Base-by-base conservation (phyloP, 2,329 filamentous ascomycete genomes). In the Corniculantispora saksenae region DNA sequence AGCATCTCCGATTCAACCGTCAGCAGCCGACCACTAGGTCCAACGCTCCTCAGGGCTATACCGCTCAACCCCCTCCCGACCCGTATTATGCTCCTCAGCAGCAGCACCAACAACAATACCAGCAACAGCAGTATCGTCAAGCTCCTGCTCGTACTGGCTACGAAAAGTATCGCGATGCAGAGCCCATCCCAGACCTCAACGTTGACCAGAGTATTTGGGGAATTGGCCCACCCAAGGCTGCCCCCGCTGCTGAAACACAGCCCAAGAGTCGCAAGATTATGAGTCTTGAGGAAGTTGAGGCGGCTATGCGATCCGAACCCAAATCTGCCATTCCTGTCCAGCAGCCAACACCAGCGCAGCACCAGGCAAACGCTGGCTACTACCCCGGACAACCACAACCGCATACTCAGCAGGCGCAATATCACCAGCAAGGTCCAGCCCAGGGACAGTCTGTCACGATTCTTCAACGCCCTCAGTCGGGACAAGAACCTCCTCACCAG, bases 211-310 rank as follows among this genome's bases (percentile, higher is more conserved):
- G 91, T 64, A 90, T 98, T 65, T 99, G 95, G 95, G 93, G 93
- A 4, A 88, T 91, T 66, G 87, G 87, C 19, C 86, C 89, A 21
- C 67, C 78, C 43, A 89, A 79, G 70, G 67, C 80, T 19, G 71
- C 74, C 29, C 70, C 71, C 45, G 72, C 70, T 55, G 67, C 72
- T 32, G 66, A 68, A 25, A 69, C 70, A 55, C 66, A 70, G 25
- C 64, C 69, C 54, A 72, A 72, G 40, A 74, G 84, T 50, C 88
- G 89, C 72, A 97, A 94, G 81, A 90, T 97, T 80, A 89, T 99
- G 91, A 98, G 93, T 72, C 78, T 99, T 73, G 95, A 98, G 76
- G 95, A 99, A 80, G 94, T 99, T 23, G 95, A 99, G 80, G 94
- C 94, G 62, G 89, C 93, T 69, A 94, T 99, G 90, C 88, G 91